Evolutionary conservation across 2,329 filamentous ascomycete genomes (phyloP).

Genomic region (Neonectria ditissima): DNA sequence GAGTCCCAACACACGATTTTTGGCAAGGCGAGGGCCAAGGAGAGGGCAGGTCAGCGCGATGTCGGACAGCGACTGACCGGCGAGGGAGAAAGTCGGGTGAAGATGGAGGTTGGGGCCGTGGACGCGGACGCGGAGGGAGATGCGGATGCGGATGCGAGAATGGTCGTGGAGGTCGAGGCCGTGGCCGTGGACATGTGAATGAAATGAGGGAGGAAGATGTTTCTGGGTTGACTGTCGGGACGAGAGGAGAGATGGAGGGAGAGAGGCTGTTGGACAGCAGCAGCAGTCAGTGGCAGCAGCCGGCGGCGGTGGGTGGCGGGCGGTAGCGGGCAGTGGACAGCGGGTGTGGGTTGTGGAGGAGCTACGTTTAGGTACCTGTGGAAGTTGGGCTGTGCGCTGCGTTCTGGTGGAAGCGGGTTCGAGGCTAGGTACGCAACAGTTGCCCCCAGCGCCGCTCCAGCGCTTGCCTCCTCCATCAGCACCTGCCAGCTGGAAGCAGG

Average conservation of each 20-base stretch:
- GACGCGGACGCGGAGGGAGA: constrained; percentile 26
- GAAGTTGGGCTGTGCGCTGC: background rate
- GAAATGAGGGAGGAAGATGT: constrained; percentile 43
- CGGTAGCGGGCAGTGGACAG: constrained; percentile 7
- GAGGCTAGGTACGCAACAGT: too few relatives aligned
- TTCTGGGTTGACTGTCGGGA: constrained; percentile 26
- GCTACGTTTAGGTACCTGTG: constrained; percentile 9
- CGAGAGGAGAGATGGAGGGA: constrained; percentile 25
- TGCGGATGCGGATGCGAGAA: constrained; percentile 24
- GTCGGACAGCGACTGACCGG: constrained; percentile 27
- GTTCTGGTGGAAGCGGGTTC: too few relatives aligned
- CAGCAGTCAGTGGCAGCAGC: constrained; percentile 6
- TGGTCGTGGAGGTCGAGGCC: constrained; percentile 26
- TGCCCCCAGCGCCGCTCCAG: too few relatives aligned
- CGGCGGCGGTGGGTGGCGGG: constrained; percentile 11
- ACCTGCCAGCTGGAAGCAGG: background rate
- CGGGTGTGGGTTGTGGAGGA: background rate
- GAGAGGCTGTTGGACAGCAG: constrained; percentile 20
- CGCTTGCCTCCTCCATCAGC: background rate
- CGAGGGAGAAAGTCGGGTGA: constrained; percentile 18
- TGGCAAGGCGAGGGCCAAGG: constrained; percentile 34
- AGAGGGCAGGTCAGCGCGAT: constrained; percentile 31
- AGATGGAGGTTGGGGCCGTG: constrained; percentile 19
- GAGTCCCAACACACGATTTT: constrained; percentile 48
- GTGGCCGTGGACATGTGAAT: constrained; percentile 44